Evolutionary conservation across 108 stramenopile species (phyloP).

Genomic region (Epipyxis sp.): DNA sequence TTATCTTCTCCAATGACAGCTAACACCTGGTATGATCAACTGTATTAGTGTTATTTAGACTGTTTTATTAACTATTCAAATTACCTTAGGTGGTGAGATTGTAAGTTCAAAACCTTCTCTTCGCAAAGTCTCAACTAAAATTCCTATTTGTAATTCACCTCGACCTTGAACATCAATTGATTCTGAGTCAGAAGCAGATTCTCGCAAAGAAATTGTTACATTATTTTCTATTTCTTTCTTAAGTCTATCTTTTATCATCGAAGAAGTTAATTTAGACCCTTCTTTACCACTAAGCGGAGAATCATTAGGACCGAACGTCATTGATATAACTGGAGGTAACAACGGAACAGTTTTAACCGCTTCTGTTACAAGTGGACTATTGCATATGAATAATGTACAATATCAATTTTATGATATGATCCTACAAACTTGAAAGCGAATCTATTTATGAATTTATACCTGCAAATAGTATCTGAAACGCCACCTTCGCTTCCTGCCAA

Average conservation of each 20-base stretch:
- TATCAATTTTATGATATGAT: too few relatives aligned
- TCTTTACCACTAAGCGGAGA: slow-evolving; percentile 27
- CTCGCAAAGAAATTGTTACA: not conserved
- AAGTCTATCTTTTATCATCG: slow-evolving; percentile 22
- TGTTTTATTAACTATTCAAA: too few relatives aligned
- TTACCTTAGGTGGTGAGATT: slow-evolving; percentile 22
- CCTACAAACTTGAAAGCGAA: too few relatives aligned
- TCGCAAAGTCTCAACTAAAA: slow-evolving; percentile 31
- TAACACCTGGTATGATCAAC: too few relatives aligned
- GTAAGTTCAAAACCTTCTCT: slow-evolving; percentile 30
- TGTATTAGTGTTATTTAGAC: too few relatives aligned
- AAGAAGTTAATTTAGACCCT: slow-evolving; percentile 14
- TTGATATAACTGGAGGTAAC: slow-evolving; percentile 24
- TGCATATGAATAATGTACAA: too few relatives aligned
- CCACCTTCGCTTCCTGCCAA: slow-evolving; percentile 15
- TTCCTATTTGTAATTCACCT: slow-evolving; percentile 31
- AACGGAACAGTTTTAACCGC: slow-evolving; percentile 18
- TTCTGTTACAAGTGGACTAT: too few relatives aligned
- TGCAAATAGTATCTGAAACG: slow-evolving; percentile 24
- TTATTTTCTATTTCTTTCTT: slow-evolving; percentile 22
- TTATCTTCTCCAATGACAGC: not conserved
- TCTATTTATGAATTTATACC: not conserved
- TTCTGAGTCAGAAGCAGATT: slow-evolving; percentile 19
- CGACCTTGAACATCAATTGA: slow-evolving; percentile 23
- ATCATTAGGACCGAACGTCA: slow-evolving; percentile 31